A percentile compares a stretch with the other conserved stretches of the same genome.
phyloP scores from a whole-genome alignment of 2,329 filamentous ascomycete species.

The Biscogniauxia marginata region DNA sequence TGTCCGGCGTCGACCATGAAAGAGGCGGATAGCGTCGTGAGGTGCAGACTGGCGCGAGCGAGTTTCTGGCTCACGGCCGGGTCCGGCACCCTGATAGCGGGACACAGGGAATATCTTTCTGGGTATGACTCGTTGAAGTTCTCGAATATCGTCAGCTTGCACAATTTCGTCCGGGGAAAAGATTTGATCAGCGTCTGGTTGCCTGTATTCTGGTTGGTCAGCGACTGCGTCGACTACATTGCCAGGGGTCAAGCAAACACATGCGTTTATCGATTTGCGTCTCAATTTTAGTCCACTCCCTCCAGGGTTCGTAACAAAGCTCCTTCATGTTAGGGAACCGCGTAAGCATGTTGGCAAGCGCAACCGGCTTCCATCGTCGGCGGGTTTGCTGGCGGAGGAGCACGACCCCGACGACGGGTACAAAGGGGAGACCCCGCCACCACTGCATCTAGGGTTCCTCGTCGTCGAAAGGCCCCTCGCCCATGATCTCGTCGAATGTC shows the following conservation, averaged over 20 bases:
- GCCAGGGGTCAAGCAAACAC: constrained; percentile 1
- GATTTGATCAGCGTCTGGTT: too few relatives aligned
- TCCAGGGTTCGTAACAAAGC: constrained; percentile 35
- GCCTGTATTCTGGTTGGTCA: too few relatives aligned
- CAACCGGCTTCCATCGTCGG: constrained; percentile 29
- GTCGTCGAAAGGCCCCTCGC: constrained; percentile 20
- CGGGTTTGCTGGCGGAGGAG: constrained; percentile 34
- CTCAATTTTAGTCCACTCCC: constrained; percentile 22
- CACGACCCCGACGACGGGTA: constrained; percentile 30
- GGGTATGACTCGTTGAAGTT: constrained; percentile 34
- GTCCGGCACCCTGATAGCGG: constrained; percentile 16
- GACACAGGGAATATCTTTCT: too few relatives aligned
- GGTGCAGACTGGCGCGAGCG: constrained; percentile 25
- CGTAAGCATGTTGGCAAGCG: constrained; percentile 30
- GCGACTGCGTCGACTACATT: too few relatives aligned
- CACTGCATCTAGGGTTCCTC: constrained; percentile 22
- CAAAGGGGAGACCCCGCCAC: constrained; percentile 27
- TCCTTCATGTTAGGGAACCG: constrained; percentile 31
- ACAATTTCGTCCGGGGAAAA: too few relatives aligned
- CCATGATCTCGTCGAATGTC: too few relatives aligned
- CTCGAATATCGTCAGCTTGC: constrained; percentile 28
- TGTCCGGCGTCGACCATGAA: constrained; percentile 32
- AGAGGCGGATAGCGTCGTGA: constrained; percentile 31
- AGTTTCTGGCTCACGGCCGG: constrained; percentile 23
- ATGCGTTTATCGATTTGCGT: constrained; percentile 5